phyloP scores from a whole-genome alignment of 345 rosid species.

The Moringa oleifera region DNA sequence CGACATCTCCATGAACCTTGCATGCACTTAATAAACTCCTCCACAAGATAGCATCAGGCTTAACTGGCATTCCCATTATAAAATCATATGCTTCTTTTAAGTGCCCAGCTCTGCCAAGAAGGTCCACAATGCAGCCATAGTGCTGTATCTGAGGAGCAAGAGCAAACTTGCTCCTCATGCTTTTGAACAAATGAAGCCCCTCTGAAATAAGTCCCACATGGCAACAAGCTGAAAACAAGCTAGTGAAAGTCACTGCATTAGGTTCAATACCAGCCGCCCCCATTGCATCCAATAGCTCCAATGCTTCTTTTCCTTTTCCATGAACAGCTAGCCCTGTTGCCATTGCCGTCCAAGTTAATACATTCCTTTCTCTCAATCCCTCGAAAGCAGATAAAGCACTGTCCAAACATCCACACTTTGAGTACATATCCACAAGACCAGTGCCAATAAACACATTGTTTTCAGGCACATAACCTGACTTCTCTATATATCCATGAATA shows the following conservation, averaged over 20 bases:
- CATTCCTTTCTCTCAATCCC: slow-evolving; percentile 44
- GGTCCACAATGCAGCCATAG: slow-evolving; percentile 48
- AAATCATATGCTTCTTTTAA: slow-evolving; percentile 44
- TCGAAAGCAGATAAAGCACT: slow-evolving; percentile 30
- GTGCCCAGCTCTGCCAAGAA: slow-evolving; percentile 49
- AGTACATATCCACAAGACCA: slow-evolving; percentile 59
- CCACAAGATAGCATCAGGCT: slow-evolving; percentile 43
- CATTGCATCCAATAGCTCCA: slow-evolving; percentile 40
- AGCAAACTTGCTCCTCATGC: slow-evolving; percentile 30
- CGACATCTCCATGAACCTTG: slow-evolving; percentile 43
- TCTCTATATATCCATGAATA: slow-evolving; percentile 54
- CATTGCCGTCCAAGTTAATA: slow-evolving; percentile 63
- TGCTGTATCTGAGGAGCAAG: slow-evolving; percentile 35
- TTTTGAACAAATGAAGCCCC: slow-evolving; percentile 45
- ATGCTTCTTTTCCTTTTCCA: slow-evolving; percentile 47
- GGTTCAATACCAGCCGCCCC: slow-evolving; percentile 34
- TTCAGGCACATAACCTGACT: slow-evolving; percentile 38
- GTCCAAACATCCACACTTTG: slow-evolving; percentile 51
- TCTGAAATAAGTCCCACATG: slow-evolving; percentile 47
- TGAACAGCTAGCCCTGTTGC: slow-evolving; percentile 56
- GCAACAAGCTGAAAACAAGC: slow-evolving; percentile 57
- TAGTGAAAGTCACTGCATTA: slow-evolving; percentile 52
- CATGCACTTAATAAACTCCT: slow-evolving; percentile 46
- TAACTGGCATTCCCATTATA: slow-evolving; percentile 35
- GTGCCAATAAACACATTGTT: slow-evolving; percentile 53